Evolutionary conservation across 2,329 filamentous ascomycete genomes (phyloP).

Genomic region (Ophiostoma sp.): DNA sequence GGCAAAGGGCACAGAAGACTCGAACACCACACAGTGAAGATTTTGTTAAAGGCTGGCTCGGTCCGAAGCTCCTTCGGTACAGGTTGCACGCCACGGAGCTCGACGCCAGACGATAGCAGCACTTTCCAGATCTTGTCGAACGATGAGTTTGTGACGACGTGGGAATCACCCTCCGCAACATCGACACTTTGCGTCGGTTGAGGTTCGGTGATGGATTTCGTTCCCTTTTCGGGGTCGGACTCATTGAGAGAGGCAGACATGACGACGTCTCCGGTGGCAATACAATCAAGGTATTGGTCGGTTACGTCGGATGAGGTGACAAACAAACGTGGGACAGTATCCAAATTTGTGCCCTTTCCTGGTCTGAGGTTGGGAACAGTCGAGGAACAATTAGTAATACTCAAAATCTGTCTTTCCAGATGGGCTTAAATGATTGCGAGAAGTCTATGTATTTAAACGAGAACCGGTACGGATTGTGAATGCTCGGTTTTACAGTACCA

Average conservation of each 20-base stretch:
- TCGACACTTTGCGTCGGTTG: not conserved
- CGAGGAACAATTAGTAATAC: too few relatives aligned
- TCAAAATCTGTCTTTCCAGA: not conserved
- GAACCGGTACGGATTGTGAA: not conserved
- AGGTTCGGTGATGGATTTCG: not conserved
- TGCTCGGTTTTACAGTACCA: not conserved
- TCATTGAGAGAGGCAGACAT: not conserved
- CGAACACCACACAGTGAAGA: slow-evolving; percentile 6
- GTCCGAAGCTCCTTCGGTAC: slow-evolving; percentile 6
- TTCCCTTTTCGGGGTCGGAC: slow-evolving; percentile 6
- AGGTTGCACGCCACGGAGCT: slow-evolving; percentile 13
- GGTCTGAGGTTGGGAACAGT: too few relatives aligned
- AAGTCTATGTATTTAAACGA: not conserved
- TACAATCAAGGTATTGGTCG: not conserved
- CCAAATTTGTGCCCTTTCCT: not conserved
- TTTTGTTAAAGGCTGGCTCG: not conserved
- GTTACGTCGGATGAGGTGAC: not conserved
- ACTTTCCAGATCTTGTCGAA: not conserved
- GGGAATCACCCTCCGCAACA: not conserved
- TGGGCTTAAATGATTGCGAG: not conserved
- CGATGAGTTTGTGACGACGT: not conserved
- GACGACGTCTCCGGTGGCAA: not conserved
- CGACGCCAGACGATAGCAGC: not conserved
- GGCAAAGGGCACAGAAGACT: slow-evolving; percentile 10
- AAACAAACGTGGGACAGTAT: not conserved